Conservation (phyloP, 345 rosid genomes). For the Populus ilicifolia region DNA sequence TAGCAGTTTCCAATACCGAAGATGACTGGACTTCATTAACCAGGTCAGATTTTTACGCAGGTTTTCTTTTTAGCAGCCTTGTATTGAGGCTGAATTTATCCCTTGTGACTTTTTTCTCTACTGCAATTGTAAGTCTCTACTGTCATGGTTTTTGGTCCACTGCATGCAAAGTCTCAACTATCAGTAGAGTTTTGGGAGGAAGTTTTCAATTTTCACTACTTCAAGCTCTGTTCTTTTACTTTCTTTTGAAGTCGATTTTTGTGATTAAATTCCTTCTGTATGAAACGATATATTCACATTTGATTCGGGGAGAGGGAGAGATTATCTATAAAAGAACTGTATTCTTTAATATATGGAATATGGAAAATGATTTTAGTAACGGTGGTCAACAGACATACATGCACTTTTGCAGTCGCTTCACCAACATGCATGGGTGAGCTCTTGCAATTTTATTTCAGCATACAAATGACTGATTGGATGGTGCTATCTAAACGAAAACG, state of each 20-base stretch:
- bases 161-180: neutral
- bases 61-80: neutral
- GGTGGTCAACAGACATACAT: neutral
- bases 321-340: neutral
- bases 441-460: conserved; percentile 22
- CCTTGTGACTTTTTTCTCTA: neutral
- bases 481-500: neutral
- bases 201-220: neutral
- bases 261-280: neutral
- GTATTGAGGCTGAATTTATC: neutral
- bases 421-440: neutral
- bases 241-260: neutral
- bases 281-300: neutral
- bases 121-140: neutral
- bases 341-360: neutral
- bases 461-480: conserved; percentile 5
- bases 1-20: neutral
- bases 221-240: neutral
- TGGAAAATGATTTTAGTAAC: neutral
- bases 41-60: neutral
- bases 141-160: too few species aligned
- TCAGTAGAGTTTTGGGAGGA: neutral
- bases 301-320: neutral
- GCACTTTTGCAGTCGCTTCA: neutral
- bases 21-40: neutral